Percentiles rank a stretch among this genome's conserved stretches.
These are phyloP conservation scores for Apiospora hydei DNA, from an alignment of 2,329 filamentous ascomycete genomes.

Conservation along the genomic window DNA sequence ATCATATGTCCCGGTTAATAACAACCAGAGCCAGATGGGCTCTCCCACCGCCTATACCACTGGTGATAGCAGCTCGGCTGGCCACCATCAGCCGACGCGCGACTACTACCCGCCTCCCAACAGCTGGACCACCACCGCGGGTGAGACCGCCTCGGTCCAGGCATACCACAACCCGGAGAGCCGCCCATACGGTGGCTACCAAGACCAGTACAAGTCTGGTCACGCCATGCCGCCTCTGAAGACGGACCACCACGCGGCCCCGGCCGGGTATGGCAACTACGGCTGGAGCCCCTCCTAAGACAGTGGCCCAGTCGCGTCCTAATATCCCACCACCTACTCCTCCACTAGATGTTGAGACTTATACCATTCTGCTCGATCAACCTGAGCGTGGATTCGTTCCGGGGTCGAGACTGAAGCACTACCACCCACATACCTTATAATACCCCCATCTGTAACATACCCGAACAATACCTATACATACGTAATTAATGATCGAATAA, in stretches of 20 bases:
- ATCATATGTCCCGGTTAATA: slow-evolving; percentile 46
- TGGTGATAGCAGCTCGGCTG: slow-evolving; percentile 31
- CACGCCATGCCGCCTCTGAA: slow-evolving; percentile 44
- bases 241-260: slow-evolving; percentile 46
- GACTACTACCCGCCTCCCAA: slow-evolving; percentile 62
- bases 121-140: slow-evolving; percentile 60
- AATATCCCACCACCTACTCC: not conserved
- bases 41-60: slow-evolving; percentile 42
- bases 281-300: slow-evolving; percentile 62
- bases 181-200: slow-evolving; percentile 55
- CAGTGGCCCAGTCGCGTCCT: not conserved
- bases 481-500: slow-evolving; percentile 22
- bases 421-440: slow-evolving; percentile 21
- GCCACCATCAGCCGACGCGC: slow-evolving; percentile 26
- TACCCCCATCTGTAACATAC: slow-evolving; percentile 23
- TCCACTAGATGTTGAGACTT: slow-evolving; percentile 15
- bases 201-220: slow-evolving; percentile 56
- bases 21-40: slow-evolving; percentile 44
- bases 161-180: slow-evolving; percentile 53
- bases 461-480: slow-evolving; percentile 20
- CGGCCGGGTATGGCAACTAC: slow-evolving; percentile 57
- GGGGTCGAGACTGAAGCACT: slow-evolving; percentile 14
- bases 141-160: slow-evolving; percentile 52
- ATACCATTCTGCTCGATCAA: slow-evolving; percentile 19
- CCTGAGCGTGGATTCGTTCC: slow-evolving; percentile 19